Base-by-base conservation (phyloP, 208 protist species). In the Trypanosoma melophagium region DNA sequence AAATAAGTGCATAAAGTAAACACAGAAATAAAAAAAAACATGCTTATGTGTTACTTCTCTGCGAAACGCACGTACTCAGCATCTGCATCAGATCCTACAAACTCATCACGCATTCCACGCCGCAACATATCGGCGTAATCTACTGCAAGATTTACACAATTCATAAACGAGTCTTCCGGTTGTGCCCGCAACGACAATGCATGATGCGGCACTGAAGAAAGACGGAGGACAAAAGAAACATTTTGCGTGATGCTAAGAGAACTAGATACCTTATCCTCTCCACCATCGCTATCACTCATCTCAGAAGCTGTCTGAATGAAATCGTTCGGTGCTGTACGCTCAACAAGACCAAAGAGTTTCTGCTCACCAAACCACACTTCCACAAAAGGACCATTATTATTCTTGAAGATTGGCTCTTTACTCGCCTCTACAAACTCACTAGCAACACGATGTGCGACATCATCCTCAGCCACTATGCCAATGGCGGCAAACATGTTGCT, bases 391-490 rank as follows among this genome's bases (percentile, higher is more conserved):
- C 82, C 82, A 14, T 74, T 71, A 22, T 78, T 73, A 31, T 69
- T 62, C 17, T 59, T 61, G 66, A 77, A 88, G n/a, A 58, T 49
- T 44, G 79, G 79, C 1, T 63, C 52, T 22, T 52, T n/a, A 40
- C 45, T 38, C 31, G 61, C 19, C 9, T 69, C 55, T 19, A 79
- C 42, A 14, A 60, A 57, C 5, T 71, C 67, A 1, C 65, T 66
- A 12, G 75, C 56, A 22, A 80, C 47, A 7, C 60, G 38, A 24
- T 51, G 61, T 17, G 82, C 82, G n/a, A 69, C 76, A 45, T 77
- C 82, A 47, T 88, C 82, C 63, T 84, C 79, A 7, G 71, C 79
- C 54, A 77, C 67, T 31, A 88, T 63, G 41, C 73, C 77, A 21
- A 84, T 35, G 40, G 62, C 13, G 21, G 63, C 10, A 42, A 35